phyloP scores from a whole-genome alignment of 106 monocot species.

The Triglochin maritima region DNA sequence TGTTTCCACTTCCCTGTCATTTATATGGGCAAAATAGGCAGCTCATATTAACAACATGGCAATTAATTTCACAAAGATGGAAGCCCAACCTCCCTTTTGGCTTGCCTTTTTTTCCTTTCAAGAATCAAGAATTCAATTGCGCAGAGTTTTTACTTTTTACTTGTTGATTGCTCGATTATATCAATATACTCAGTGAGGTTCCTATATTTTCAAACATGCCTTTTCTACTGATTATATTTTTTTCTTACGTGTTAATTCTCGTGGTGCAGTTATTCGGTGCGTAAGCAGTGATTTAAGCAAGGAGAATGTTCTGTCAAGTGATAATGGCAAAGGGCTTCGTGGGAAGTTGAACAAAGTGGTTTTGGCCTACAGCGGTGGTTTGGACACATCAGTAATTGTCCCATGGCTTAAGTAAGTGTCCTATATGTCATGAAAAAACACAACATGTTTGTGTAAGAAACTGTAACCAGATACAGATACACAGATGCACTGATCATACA shows the following conservation, averaged over 20 bases:
- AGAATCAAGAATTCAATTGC: too few relatives aligned
- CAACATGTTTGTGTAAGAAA: background rate
- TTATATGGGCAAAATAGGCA: too few relatives aligned
- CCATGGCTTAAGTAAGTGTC: constrained; percentile 78
- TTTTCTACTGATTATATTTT: background rate
- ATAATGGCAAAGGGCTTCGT: constrained; percentile 31
- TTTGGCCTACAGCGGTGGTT: constrained; percentile 94
- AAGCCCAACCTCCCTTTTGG: too few relatives aligned
- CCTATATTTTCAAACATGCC: background rate
- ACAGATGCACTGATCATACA: too few relatives aligned
- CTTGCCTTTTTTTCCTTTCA: too few relatives aligned
- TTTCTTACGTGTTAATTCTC: background rate
- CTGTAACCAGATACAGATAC: too few relatives aligned
- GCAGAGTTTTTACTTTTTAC: too few relatives aligned
- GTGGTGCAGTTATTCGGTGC: constrained; percentile 5
- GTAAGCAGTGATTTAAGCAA: background rate
- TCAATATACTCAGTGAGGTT: too few relatives aligned
- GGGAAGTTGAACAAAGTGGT: constrained; percentile 92
- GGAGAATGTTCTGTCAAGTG: constrained; percentile 1
- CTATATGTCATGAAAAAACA: background rate
- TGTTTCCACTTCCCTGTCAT: too few relatives aligned
- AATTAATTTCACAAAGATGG: too few relatives aligned
- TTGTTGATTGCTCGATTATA: too few relatives aligned
- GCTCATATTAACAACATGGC: too few relatives aligned
- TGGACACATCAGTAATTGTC: constrained; percentile 98